phyloP scores from a whole-genome alignment of 768 basidiomycete species.

The Leccinellum luteum region DNA sequence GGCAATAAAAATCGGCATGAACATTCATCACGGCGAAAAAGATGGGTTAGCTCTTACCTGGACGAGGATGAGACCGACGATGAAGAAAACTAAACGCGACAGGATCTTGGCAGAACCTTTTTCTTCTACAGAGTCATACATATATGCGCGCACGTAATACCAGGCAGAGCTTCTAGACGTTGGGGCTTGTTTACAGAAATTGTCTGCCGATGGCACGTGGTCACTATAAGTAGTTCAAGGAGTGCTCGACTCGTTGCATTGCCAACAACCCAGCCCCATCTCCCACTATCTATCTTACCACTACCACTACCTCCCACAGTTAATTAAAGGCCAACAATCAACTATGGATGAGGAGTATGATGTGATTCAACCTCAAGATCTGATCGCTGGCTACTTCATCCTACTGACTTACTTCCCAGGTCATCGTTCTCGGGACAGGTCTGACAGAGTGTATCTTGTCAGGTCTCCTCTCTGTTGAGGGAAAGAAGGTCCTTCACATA shows the following conservation, averaged over 20 bases:
- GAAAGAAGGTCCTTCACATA: slow-evolving; percentile 99
- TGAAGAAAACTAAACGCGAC: slow-evolving; percentile 7
- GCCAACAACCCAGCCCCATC: slow-evolving; percentile 11
- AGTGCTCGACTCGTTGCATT: slow-evolving; percentile 1
- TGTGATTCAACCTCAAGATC: slow-evolving; percentile 43
- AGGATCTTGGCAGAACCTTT: not conserved
- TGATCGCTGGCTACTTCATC: slow-evolving; percentile 5
- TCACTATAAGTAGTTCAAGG: slow-evolving; percentile 28
- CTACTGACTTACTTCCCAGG: slow-evolving; percentile 42
- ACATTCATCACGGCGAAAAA: slow-evolving; percentile 23
- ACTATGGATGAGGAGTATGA: slow-evolving; percentile 99
- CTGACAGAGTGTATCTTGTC: slow-evolving; percentile 98
- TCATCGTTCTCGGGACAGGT: slow-evolving; percentile 93
- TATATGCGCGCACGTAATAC: slow-evolving; percentile 10
- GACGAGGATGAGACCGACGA: slow-evolving; percentile 24
- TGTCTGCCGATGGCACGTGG: slow-evolving; percentile 24
- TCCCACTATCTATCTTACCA: slow-evolving; percentile 9
- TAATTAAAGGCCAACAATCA: slow-evolving; percentile 15
- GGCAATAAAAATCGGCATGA: slow-evolving; percentile 18
- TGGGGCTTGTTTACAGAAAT: slow-evolving; percentile 12
- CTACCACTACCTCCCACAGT: not conserved
- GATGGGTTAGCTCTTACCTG: not conserved
- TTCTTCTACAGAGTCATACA: not conserved
- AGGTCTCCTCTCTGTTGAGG: slow-evolving; percentile 96
- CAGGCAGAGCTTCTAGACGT: not conserved